Evolutionary conservation across 352 stramenopile genomes (phyloP), one percentile per base, ranked within the genome.

Genomic region (Phytophthora citricola): DNA sequence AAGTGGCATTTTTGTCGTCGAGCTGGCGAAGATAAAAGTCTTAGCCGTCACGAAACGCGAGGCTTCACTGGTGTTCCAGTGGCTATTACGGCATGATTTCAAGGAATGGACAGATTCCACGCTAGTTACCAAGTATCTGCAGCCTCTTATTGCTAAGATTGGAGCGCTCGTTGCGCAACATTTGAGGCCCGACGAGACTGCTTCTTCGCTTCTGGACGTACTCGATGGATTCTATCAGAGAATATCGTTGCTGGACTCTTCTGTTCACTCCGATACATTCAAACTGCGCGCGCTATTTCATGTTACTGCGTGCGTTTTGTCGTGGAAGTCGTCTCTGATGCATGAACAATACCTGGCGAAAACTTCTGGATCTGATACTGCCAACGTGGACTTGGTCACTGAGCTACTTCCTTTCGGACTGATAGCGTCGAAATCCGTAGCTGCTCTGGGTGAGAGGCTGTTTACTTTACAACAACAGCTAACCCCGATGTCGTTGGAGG

Each of bases 1-100:
- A 56, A 76, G 55, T 40, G 65, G 64, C 17, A 17, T 78, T 14
- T 60, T 78, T 47, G 20, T 78, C 20, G 46, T 63, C 22, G 63
- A 71, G 34, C 49, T 81, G 29, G 59, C 64, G 10, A 54, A 65
- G 15, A 39, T 62, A 7, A 49, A 63, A 1, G 51, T 61, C 20
- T 24, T 68, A 34, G 12, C 36, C 3, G 36, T 76, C 11, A 59
- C 43, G 3, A 75, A 78, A 15, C 66, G 66, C 3, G 65, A 81
- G 54, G 31, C 60, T 6, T 67, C 69, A 17, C 29, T 78, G 4
- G 22, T 65, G 14, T 59, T 74, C 38, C 70, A 81, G 31, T 81
- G 69, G 73, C 44, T 78, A 8, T 63, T 76, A 20, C 66, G 62
- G 46, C 73, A 81, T 41, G 54, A 71, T 6, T 81, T 76, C 31